Evolutionary conservation across 495 filamentous ascomycete species (phyloP).

Genomic region (Penicillium coffeae): DNA sequence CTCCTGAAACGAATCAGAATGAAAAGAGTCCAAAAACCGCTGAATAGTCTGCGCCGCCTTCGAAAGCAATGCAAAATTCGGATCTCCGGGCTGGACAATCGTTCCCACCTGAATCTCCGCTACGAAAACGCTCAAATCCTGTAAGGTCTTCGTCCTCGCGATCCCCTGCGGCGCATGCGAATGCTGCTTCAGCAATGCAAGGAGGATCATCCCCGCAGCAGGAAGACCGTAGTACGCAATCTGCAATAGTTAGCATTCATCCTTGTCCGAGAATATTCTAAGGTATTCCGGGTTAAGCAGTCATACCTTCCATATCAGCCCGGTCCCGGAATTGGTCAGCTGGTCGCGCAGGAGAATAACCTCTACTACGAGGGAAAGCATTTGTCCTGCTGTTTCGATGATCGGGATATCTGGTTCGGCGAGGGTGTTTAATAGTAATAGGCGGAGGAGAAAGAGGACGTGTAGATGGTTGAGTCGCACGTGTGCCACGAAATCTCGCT

Average conservation of each 20-base stretch:
- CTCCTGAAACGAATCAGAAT: slow-evolving; percentile 14
- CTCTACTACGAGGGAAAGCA: slow-evolving; percentile 36
- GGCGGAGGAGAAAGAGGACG: slow-evolving; percentile 35
- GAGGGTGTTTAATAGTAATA: slow-evolving; percentile 26
- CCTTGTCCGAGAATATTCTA: too few species aligned
- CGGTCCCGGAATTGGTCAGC: slow-evolving; percentile 36
- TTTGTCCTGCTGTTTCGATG: slow-evolving; percentile 29
- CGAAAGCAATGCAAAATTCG: slow-evolving; percentile 31
- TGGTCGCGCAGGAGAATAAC: slow-evolving; percentile 35
- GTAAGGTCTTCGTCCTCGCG: slow-evolving; percentile 24
- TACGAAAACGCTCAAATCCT: slow-evolving; percentile 36
- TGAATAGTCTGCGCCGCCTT: slow-evolving; percentile 31
- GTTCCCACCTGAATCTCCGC: slow-evolving; percentile 36
- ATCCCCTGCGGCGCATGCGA: slow-evolving; percentile 8
- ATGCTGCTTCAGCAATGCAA: slow-evolving; percentile 30
- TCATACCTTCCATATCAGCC: slow-evolving; percentile 41
- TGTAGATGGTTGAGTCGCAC: slow-evolving; percentile 40
- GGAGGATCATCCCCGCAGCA: slow-evolving; percentile 37
- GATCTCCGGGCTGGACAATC: slow-evolving; percentile 30
- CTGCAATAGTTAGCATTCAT: slow-evolving; percentile 12
- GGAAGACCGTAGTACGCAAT: slow-evolving; percentile 40
- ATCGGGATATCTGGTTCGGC: slow-evolving; percentile 31
- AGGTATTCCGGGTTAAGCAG: too few species aligned
- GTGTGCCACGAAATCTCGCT: slow-evolving; percentile 32
- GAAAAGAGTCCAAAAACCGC: slow-evolving; percentile 28